Conservation (phyloP, 805 yeast genomes). For the Metschnikowia lachancei region DNA sequence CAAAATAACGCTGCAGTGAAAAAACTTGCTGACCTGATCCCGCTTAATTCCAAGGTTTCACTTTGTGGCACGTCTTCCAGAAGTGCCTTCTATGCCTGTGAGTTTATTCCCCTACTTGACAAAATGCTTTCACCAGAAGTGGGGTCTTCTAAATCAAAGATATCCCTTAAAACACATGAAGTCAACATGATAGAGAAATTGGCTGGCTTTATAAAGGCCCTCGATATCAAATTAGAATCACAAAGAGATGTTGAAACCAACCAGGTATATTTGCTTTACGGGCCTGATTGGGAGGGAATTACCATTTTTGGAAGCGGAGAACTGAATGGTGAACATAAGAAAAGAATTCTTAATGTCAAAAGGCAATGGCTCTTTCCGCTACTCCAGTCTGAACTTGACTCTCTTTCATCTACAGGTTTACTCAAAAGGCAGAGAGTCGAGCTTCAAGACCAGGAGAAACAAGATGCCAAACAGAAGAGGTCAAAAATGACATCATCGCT, state of each 20-base stretch:
- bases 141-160: slow-evolving; percentile 22
- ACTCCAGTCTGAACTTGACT: slow-evolving; percentile 34
- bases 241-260: slow-evolving; percentile 36
- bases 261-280: slow-evolving; percentile 25
- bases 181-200: slow-evolving; percentile 34
- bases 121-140: slow-evolving; percentile 32
- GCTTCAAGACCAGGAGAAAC: slow-evolving; percentile 8
- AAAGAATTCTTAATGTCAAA: slow-evolving; percentile 27
- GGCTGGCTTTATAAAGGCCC: slow-evolving; percentile 36
- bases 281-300: slow-evolving; percentile 38
- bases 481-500: slow-evolving; percentile 27
- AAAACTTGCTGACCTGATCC: slow-evolving; percentile 28
- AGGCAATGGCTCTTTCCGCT: slow-evolving; percentile 39
- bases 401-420: slow-evolving; percentile 23
- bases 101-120: slow-evolving; percentile 36
- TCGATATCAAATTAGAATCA: slow-evolving; percentile 40
- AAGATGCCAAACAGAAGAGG: slow-evolving; percentile 21
- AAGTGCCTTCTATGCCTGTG: slow-evolving; percentile 25
- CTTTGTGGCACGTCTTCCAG: slow-evolving; percentile 27
- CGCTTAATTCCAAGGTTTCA: slow-evolving; percentile 27
- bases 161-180: slow-evolving; percentile 29
- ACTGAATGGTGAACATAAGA: slow-evolving; percentile 10
- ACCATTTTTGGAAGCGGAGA: slow-evolving; percentile 20
- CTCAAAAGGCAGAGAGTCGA: slow-evolving; percentile 16
- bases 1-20: slow-evolving; percentile 33